phyloP scores from a whole-genome alignment of 768 basidiomycete genomes.

The Steccherinum ochraceum region DNA sequence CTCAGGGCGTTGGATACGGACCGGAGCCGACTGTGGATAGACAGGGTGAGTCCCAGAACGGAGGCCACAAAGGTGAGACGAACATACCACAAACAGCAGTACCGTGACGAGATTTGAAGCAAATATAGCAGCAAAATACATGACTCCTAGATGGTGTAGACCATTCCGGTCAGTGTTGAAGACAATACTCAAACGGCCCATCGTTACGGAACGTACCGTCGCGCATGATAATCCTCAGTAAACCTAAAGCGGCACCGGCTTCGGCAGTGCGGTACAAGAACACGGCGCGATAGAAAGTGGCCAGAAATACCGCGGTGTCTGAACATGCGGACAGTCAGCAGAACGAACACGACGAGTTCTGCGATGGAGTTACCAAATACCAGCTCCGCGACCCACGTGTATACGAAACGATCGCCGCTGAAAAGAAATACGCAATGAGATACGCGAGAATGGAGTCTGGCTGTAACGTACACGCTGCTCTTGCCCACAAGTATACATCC shows the following conservation, averaged over 20 bases:
- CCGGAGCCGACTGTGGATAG: too few species aligned
- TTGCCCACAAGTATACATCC: conserved; percentile 20
- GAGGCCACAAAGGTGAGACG: not conserved
- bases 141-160: conserved; percentile 13
- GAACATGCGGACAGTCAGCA: not conserved
- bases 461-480: conserved; percentile 16
- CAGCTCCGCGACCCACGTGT: conserved; percentile 22
- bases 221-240: conserved; percentile 19
- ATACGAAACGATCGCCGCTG: conserved; percentile 19
- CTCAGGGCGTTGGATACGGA: too few species aligned
- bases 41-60: too few species aligned
- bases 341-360: not conserved
- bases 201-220: conserved; percentile 21
- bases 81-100: conserved; percentile 16
- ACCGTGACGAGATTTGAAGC: conserved; percentile 19
- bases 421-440: conserved; percentile 1
- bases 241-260: conserved; percentile 13
- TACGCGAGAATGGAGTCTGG: not conserved
- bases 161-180: too few species aligned
- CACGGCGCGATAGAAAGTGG: conserved; percentile 19
- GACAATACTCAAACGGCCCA: too few species aligned
- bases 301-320: conserved; percentile 21
- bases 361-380: conserved; percentile 15
- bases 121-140: conserved; percentile 22
- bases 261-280: conserved; percentile 12